A percentile compares a stretch with the other conserved stretches of the same genome.
Conservation (phyloP, 495 filamentous ascomycete species). For the Stereocaulon alpinum region DNA sequence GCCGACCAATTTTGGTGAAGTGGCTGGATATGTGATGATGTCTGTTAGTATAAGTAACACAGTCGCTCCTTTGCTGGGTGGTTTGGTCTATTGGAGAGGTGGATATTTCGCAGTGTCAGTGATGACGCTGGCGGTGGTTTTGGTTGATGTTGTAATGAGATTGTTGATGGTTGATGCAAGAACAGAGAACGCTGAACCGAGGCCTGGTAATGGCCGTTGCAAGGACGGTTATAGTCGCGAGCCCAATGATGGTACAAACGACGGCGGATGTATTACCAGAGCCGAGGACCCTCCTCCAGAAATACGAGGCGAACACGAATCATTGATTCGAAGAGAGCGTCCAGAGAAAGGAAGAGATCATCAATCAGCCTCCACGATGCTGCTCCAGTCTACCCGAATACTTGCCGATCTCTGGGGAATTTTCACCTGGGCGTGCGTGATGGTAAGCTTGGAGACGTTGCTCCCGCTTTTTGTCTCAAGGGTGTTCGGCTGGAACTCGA, state of each 20-base stretch:
- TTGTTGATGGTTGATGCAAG: no score
- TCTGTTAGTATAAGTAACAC: conserved; percentile 16
- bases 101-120: conserved; percentile 17
- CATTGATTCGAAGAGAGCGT: no score
- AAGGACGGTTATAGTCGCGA: no score
- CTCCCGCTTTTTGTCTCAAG: conserved; percentile 55
- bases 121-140: no score
- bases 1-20: conserved; percentile 14
- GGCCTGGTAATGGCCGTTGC: no score
- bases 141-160: no score
- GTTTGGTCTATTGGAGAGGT: conserved; percentile 12
- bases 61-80: conserved; percentile 19
- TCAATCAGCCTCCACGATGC: conserved; percentile 15
- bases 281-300: no score
- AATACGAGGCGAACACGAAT: no score
- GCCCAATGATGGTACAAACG: no score
- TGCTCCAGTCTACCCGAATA: conserved; percentile 40
- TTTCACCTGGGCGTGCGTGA: conserved; percentile 40
- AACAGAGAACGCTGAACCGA: no score
- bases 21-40: conserved; percentile 14
- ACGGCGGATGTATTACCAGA: no score
- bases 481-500: conserved; percentile 54
- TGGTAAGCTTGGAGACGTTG: conserved; percentile 49
- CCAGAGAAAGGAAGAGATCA: no score
- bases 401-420: conserved; percentile 38